Conservation (phyloP, 78 protist genomes). For the Andalucia godoyi region DNA sequence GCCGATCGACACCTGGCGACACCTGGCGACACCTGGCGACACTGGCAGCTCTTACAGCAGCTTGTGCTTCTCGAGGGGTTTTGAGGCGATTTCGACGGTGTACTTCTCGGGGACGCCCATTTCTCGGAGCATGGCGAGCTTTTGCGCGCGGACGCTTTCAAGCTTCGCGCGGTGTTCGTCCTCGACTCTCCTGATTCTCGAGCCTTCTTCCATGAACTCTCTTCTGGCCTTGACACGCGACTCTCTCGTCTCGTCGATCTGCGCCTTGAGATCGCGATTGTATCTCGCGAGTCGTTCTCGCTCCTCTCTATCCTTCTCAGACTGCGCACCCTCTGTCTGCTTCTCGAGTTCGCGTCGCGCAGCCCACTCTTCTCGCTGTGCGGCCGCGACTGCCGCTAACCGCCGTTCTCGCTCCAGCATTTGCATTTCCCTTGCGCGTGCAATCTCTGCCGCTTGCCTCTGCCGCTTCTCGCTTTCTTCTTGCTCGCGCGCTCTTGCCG, state of each 20-base stretch:
- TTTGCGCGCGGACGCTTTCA: constrained; percentile 9
- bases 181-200: background rate
- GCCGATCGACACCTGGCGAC: no score
- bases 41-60: no score
- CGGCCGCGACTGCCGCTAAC: constrained; percentile 14
- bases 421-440: constrained; percentile 12
- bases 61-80: no score
- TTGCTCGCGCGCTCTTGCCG: constrained; percentile 5
- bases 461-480: no score
- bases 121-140: constrained; percentile 10
- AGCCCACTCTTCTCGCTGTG: constrained; percentile 21
- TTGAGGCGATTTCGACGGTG: constrained; percentile 1
- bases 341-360: constrained; percentile 6
- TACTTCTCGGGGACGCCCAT: constrained; percentile 28
- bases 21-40: no score
- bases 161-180: background rate
- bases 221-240: background rate
- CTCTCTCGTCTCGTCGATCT: constrained; percentile 15
- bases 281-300: background rate
- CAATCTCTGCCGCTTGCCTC: constrained; percentile 3
- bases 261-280: constrained; percentile 1
- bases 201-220: constrained; percentile 41
- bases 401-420: constrained; percentile 13
- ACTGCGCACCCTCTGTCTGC: background rate
- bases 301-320: background rate